A percentile compares a stretch with the other conserved stretches of the same genome.
These are phyloP conservation scores for Klebsormidium nitens DNA, from an alignment of 139 green algal species.

Conservation along the genomic window DNA sequence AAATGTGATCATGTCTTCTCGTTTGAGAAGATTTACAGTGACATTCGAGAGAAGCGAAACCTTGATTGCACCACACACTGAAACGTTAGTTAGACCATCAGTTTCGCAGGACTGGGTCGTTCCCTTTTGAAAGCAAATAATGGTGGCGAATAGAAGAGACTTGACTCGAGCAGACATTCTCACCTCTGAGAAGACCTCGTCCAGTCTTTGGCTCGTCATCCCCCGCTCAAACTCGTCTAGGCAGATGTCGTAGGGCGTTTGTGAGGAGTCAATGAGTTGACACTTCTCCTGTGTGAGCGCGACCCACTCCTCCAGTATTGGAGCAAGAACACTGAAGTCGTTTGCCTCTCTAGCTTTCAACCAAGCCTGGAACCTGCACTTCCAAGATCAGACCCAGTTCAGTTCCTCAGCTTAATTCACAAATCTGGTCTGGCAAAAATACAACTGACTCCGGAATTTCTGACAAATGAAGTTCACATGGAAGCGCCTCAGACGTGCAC, in stretches of 20 bases:
- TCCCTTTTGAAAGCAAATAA: neutral
- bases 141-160: neutral
- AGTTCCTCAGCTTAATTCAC: too few species aligned
- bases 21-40: conserved; percentile 63
- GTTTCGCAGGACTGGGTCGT: neutral
- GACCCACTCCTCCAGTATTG: conserved; percentile 77
- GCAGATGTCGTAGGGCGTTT: conserved; percentile 57
- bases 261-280: conserved; percentile 36
- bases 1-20: too few species aligned
- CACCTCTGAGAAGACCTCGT: conserved; percentile 74
- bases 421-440: too few species aligned
- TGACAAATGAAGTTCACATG: too few species aligned
- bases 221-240: conserved; percentile 87
- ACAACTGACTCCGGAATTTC: too few species aligned
- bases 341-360: conserved; percentile 59
- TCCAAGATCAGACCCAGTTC: too few species aligned
- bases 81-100: neutral
- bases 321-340: conserved; percentile 74
- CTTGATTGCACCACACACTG: neutral
- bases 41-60: conserved; percentile 49
- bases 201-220: conserved; percentile 63
- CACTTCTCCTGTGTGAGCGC: conserved; percentile 53
- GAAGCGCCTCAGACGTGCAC: too few species aligned
- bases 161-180: neutral
- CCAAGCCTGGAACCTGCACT: conserved; percentile 49